Evolutionary conservation across 2,329 filamentous ascomycete genomes (phyloP).

Genomic region (Penicillium brasilianum): DNA sequence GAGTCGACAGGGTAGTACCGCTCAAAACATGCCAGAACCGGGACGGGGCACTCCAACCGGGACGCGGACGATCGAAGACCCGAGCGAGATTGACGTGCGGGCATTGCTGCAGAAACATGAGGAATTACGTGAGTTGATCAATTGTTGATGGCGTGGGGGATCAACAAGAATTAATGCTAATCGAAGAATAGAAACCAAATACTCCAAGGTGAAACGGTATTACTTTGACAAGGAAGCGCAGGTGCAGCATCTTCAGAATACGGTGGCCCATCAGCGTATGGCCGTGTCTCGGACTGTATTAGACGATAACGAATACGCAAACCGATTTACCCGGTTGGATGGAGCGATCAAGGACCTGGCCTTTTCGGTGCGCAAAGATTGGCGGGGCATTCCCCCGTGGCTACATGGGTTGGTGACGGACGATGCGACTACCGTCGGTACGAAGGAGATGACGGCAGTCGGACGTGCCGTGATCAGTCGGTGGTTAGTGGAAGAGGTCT

Average conservation of each 20-base stretch:
- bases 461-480: constrained; percentile 85
- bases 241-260: constrained; percentile 94
- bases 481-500: constrained; percentile 90
- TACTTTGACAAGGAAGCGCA: constrained; percentile 93
- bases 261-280: constrained; percentile 93
- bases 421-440: constrained; percentile 83
- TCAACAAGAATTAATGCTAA: not conserved
- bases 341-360: constrained; percentile 93
- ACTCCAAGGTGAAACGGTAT: constrained; percentile 96
- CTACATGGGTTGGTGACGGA: constrained; percentile 78
- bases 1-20: constrained; percentile 34
- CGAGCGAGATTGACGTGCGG: constrained; percentile 51
- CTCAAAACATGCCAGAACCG: constrained; percentile 42
- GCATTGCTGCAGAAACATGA: constrained; percentile 51
- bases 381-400: constrained; percentile 81
- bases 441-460: constrained; percentile 97
- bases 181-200: constrained; percentile 74
- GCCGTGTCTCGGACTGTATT: constrained; percentile 92
- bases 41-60: constrained; percentile 54
- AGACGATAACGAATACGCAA: constrained; percentile 92
- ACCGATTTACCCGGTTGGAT: constrained; percentile 86
- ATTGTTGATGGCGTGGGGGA: not conserved
- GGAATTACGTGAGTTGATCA: constrained; percentile 49
- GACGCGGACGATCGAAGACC: constrained; percentile 41
- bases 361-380: constrained; percentile 95